Percentiles rank a stretch among this genome's conserved stretches.
Evolutionary conservation across 75 land plant genomes (phyloP).

Genomic region (Selaginella tamariscina): DNA sequence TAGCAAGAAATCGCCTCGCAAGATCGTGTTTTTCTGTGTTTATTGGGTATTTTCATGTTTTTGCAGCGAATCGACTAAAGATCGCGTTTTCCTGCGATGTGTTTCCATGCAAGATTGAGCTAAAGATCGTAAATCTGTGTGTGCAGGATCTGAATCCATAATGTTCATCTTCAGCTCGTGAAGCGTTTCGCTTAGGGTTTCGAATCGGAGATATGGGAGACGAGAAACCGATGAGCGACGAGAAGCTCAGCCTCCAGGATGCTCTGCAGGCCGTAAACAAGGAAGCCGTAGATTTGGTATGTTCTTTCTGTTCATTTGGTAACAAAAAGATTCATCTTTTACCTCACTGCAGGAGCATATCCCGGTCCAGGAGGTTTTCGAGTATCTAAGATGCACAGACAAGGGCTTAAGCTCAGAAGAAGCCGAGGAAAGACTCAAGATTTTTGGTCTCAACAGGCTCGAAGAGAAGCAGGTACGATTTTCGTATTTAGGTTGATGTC

Average conservation of each 20-base stretch:
- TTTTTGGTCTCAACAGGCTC: slow-evolving; percentile 83
- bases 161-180: too few relatives aligned
- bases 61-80: too few relatives aligned
- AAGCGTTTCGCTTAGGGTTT: too few relatives aligned
- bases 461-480: slow-evolving; percentile 70
- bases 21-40: too few relatives aligned
- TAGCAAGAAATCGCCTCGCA: too few relatives aligned
- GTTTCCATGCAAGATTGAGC: too few relatives aligned
- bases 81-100: too few relatives aligned
- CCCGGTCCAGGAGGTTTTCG: slow-evolving; percentile 83
- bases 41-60: too few relatives aligned
- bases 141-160: too few relatives aligned
- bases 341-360: slow-evolving; percentile 41
- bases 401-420: slow-evolving; percentile 52
- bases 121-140: too few relatives aligned
- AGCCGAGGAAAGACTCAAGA: slow-evolving; percentile 48
- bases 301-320: neutral
- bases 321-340: neutral
- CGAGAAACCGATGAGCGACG: too few relatives aligned
- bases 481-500: neutral
- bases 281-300: slow-evolving; percentile 90
- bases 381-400: slow-evolving; percentile 65
- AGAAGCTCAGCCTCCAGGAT: slow-evolving; percentile 12
- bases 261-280: slow-evolving; percentile 74
- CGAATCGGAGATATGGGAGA: too few relatives aligned